Percentiles rank a stretch among this genome's conserved stretches.
These are phyloP conservation scores for Mayamaea pseudoterrestris DNA, from an alignment of 108 stramenopile species.

Conservation along the genomic window DNA sequence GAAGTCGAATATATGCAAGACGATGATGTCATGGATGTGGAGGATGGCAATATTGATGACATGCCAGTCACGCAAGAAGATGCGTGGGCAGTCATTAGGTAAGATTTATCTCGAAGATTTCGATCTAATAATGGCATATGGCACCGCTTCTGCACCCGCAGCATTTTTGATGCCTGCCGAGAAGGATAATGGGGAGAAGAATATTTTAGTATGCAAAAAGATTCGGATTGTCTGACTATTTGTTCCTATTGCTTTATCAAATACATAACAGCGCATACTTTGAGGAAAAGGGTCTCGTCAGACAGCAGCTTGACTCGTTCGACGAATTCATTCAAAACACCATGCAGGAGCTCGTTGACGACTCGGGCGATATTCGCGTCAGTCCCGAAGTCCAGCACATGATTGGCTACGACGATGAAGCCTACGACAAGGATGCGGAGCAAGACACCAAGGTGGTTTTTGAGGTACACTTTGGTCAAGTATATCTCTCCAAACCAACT, in stretches of 20 bases:
- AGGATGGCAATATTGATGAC: constrained; percentile 16
- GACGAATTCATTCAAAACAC: constrained; percentile 97
- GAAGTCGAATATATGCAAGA: too few species aligned
- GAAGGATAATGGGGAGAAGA: neutral
- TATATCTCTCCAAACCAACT: constrained; percentile 88
- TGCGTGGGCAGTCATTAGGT: constrained; percentile 95
- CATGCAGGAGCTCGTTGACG: constrained; percentile 96
- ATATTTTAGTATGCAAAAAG: neutral
- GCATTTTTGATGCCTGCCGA: neutral
- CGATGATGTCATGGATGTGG: neutral
- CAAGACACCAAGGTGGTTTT: constrained; percentile 53
- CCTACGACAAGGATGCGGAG: constrained; percentile 38
- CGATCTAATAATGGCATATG: too few species aligned
- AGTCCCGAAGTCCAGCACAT: constrained; percentile 86
- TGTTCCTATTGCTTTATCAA: neutral
- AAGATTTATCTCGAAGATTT: constrained; percentile 1
- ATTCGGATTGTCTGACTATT: neutral
- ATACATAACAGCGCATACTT: constrained; percentile 72
- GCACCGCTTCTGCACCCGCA: neutral
- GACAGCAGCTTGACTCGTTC: constrained; percentile 98
- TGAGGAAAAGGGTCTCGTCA: constrained; percentile 97
- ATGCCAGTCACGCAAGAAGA: constrained; percentile 96
- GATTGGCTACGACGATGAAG: constrained; percentile 71
- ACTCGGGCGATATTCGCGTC: constrained; percentile 87
- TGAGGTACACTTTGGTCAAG: constrained; percentile 93